Evolutionary conservation across 2,329 filamentous ascomycete genomes (phyloP), one percentile per base, ranked within the genome.

Genomic region (Clathrospora elynae): DNA sequence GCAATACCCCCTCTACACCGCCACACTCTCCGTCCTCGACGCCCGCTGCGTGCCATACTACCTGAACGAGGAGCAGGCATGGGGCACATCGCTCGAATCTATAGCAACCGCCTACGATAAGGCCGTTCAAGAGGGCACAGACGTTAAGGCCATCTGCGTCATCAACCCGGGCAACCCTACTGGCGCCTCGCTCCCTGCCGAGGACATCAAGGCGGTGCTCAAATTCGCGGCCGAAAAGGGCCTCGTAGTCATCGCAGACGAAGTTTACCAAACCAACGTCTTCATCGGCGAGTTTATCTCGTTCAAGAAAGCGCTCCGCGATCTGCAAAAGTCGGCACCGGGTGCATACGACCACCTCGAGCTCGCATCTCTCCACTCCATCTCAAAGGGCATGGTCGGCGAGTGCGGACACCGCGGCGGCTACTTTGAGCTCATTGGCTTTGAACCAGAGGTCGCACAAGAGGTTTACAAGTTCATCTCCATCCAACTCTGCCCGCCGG

Each of bases 141-240:
- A 97, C 59, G 88, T 96, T 39, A 89, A 91, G 62, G 88, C 89
- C 59, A 90, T 99, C 59, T 92, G 93, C 56, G 86, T 99, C 62
- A 99, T 99, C 78, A 99, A 99, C 80, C 93, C 93, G 0, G 93
- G 93, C 46, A 99, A 99, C 76, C 93, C 93, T 3, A 99, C 93
- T 2, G 93, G 93, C 56, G 90, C 90, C 35, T 93, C 86, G 38
- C 81, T 99, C 12, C 78, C 85, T 23, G 81, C 87, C 54, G 79
- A 83, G 13, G 90, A 96, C 64, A 85, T 99, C 71, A 84, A 86
- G 63, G 79, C 81, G 36, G 88, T 97, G n/a, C 80, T 97, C 57
- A 83, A 93, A 53, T 87, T 96, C 53, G 92, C 93, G 25, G 85
- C 84, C 18, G 79, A 91, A 70, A 84, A 96, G 78, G 83, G 86